These are phyloP conservation scores for Trypanosoma rangeli DNA, from an alignment of 208 protist species.

Conservation along the genomic window DNA sequence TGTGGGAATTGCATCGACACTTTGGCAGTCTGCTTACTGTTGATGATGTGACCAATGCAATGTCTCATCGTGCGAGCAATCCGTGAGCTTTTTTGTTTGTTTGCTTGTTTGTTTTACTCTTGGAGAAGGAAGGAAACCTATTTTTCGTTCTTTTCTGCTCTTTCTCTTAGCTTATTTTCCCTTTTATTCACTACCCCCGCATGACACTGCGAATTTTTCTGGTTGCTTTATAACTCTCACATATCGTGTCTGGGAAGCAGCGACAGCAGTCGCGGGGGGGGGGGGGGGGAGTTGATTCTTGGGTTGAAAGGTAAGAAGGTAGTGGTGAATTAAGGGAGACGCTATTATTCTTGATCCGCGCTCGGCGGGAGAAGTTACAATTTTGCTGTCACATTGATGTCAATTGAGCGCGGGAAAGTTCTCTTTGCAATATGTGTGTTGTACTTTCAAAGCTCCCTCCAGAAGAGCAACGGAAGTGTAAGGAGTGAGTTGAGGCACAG, in stretches of 20 bases:
- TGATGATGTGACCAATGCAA: background rate
- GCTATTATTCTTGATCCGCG: background rate
- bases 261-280: too few relatives aligned
- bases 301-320: background rate
- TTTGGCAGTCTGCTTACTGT: background rate
- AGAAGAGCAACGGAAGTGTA: background rate
- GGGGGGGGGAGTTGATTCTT: background rate
- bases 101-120: background rate
- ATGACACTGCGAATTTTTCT: background rate
- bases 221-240: background rate
- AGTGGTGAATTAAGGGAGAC: background rate
- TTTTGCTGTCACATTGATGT: constrained; percentile 5
- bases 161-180: background rate
- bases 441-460: background rate
- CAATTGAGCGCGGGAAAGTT: constrained; percentile 8
- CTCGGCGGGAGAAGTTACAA: background rate
- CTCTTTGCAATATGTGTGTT: constrained; percentile 10
- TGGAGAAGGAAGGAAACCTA: background rate
- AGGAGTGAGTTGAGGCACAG: background rate
- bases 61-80: background rate
- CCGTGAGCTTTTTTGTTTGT: constrained; percentile 14
- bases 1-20: constrained; percentile 1
- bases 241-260: background rate
- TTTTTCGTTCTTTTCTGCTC: background rate
- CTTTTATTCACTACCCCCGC: too few relatives aligned